Evolutionary conservation across 306 rosid genomes (phyloP), one percentile per base, ranked within the genome.

Genomic region (Medicago truncatula): DNA sequence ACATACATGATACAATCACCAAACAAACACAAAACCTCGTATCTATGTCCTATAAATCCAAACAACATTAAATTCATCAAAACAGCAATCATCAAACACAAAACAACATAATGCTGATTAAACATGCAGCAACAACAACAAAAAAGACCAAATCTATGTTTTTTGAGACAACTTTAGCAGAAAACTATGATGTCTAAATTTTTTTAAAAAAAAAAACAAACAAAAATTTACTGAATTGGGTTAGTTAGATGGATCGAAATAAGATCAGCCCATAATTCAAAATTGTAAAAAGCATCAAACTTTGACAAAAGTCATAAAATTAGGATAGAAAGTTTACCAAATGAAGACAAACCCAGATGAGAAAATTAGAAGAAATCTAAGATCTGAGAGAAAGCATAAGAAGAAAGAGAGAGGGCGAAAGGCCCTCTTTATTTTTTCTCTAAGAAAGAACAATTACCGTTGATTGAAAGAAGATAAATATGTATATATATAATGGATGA

Each of bases 311-410:
- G 38, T 58, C 64, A 58, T 21, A 11, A 36, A 8, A 58, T 78
- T 61, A 38, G 36, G 56, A 67, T 28, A 62, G 60, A 80, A 66
- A 67, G 70, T 73, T 78, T 78, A 91, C 90, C 85, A 86, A 88
- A 84, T 79, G 88, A 88, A 76, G 88, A 87, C 83, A 83, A 56
- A 85, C 90, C 90, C 96, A 90, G 86, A 85, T 83, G 88, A 82
- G 79, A 79, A 81, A 77, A 23, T 11, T 83, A 58, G 76, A 80
- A 81, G 84, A 77, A 85, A 91, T 80, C 91, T 89, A 93, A 91
- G 98, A 93, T 93, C 97, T 88, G 86, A 84, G 87, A 84, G 86
- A 83, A 89, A 74, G 89, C 89, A 83, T 87, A 87, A 86, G 53
- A 82, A 74, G 28, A 25, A 25, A 87, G 77, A 83, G 87, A 93